These are phyloP conservation scores for Glebionis coronaria DNA, from an alignment of 129 eudicot genomes.

Conservation along the genomic window DNA sequence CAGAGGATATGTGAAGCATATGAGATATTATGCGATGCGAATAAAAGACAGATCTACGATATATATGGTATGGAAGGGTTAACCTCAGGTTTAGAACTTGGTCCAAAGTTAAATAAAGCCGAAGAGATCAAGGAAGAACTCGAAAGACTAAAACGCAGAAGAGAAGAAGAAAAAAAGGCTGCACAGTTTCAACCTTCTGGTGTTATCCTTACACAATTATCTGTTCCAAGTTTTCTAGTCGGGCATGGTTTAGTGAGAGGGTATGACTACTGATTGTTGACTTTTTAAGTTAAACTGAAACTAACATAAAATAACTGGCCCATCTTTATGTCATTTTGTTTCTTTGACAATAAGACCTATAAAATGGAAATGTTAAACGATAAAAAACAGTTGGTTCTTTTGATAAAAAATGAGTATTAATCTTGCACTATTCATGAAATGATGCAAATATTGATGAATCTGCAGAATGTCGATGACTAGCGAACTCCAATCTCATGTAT, in stretches of 20 bases:
- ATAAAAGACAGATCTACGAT: conserved; percentile 88
- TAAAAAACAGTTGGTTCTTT: not conserved
- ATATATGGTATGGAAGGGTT: conserved; percentile 98
- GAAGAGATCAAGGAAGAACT: conserved; percentile 91
- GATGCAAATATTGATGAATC: conserved; percentile 16
- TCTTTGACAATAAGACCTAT: not conserved
- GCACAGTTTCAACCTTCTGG: conserved; percentile 75
- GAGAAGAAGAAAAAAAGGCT: conserved; percentile 55
- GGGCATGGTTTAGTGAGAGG: conserved; percentile 92
- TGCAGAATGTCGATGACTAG: conserved; percentile 88
- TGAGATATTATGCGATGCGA: conserved; percentile 77
- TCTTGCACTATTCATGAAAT: too few species aligned
- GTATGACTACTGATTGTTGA: conserved; percentile 41
- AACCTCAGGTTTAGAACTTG: conserved; percentile 90
- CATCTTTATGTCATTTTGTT: conserved; percentile 4
- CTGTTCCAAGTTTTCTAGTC: conserved; percentile 63
- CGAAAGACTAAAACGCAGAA: conserved; percentile 66
- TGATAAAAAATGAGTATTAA: conserved; percentile 4
- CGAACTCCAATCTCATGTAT: conserved; percentile 83
- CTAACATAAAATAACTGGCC: conserved; percentile 10
- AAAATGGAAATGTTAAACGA: not conserved
- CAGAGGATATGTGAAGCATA: conserved; percentile 98
- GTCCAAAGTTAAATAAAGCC: conserved; percentile 65
- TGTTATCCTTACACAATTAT: conserved; percentile 68
- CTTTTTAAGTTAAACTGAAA: conserved; percentile 13